Evolutionary conservation across 768 basidiomycete genomes (phyloP), one percentile per base, ranked within the genome.

Genomic region (Rhodotorula toruloides): DNA sequence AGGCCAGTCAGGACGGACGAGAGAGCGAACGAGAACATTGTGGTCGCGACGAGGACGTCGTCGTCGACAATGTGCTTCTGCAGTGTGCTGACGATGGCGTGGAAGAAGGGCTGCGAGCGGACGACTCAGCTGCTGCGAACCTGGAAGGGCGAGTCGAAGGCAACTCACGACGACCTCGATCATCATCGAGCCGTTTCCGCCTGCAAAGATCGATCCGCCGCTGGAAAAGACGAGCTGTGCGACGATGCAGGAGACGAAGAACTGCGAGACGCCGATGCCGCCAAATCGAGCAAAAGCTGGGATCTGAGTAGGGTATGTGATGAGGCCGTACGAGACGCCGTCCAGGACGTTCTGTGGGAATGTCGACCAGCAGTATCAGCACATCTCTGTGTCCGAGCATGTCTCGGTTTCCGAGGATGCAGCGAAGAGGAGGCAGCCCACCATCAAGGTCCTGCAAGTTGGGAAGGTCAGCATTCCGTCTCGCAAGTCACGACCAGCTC

Each of bases 241-340:
- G 42, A 94, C 76, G 56, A 91, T 80, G 34, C 90, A 60, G 22
- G 55, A 58, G 17, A 71, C 40, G 37, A 61, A 68, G 65, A 72
- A 72, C 61, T 97, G 90, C 40, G 91, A 93, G 3, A 98, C 91
- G 5, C 94, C 94, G 76, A 87, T 85, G 0, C 88, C 84, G 2
- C 91, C 93, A 25, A 94, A 84, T 58, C 84, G 84, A 17, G 83
- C 78, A 76, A 99, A 97, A 6, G 89, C 81, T 4, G 88, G 72
- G 0, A 72, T 84, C 14, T 85, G 83, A 0, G 87, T 85, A 4
- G 96, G 96, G 76, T 97, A 99, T 61, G 61, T 67, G 61, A 78
- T 80, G 90, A 97, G 91, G 11, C 94, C 94, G 78, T 98, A 97
- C 49, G 89, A 90, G 58, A 99, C 86, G 16, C 92, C 96, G 75